Base-by-base conservation (phyloP, 2,329 filamentous ascomycete genomes). In the Hypoxylon rubiginosum region DNA sequence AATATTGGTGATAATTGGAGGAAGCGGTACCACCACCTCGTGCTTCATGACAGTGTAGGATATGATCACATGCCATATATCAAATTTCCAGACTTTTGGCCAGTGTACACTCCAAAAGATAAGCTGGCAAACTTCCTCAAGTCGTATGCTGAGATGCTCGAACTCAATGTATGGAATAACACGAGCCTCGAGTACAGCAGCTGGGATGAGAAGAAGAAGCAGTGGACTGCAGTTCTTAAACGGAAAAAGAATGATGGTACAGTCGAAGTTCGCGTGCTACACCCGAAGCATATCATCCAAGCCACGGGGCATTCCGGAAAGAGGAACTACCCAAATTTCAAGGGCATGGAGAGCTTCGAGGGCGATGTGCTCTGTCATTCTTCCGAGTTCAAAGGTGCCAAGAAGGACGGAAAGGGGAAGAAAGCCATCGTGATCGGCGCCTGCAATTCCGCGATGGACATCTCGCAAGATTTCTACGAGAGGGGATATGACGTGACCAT, bases 251-350 rank as follows among this genome's bases (percentile, higher is more conserved):
- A 57, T n/a, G 71, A 77, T 39, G 73, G 72, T 6, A 70, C 32
- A 17, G 77, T 65, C 0, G 82, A 87, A 68, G 84, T 79, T 1
- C 83, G 88, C 17, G 88, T 83, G 0, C 77, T 92, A 41, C 83
- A 86, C 39, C 90, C 90, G 0, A 84, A 82, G 4, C 90, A 92
- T 66, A 76, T 92, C 30, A 83, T 92, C 48, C 88, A 91, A 71
- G 87, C 88, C 1, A 92, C 90, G 0, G 90, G 90, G 0, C 89
- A 91, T 71, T 88, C 88, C 0, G 90, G 90, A 1, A 88, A 91
- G 77, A 90, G 88, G 74, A 85, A 87, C 60, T 76, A 87, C 51
- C 90, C 90, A 0, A 68, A 73, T 0, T 83, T 92, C 67, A 84
- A 85, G 24, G 89, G 88, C 0, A 78, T 83, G 66, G 80, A 81